Conservation (phyloP, 2,329 filamentous ascomycete genomes). For the Seiridium cupressi region DNA sequence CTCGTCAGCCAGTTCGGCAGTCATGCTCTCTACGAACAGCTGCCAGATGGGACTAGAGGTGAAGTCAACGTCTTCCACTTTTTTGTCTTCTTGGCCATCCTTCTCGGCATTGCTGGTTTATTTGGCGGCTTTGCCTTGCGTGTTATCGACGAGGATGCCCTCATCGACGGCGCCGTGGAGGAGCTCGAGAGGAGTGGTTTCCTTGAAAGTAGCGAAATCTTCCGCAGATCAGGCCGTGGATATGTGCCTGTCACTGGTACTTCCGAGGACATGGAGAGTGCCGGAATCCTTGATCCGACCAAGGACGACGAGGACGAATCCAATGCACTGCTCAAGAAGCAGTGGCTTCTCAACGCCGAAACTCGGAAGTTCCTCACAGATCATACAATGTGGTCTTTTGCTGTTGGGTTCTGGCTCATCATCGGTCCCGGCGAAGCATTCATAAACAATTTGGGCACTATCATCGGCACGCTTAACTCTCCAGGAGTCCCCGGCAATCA, state of each 20-base stretch:
- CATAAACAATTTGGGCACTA: conserved; percentile 94
- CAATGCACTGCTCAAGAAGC: conserved; percentile 69
- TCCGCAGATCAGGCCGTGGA: conserved; percentile 53
- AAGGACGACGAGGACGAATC: conserved; percentile 38
- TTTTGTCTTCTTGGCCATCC: conserved; percentile 78
- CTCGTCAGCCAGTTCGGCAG: conserved; percentile 90
- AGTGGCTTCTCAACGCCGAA: conserved; percentile 87
- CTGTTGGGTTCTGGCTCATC: conserved; percentile 86
- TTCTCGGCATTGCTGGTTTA: conserved; percentile 70
- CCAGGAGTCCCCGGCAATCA: conserved; percentile 43
- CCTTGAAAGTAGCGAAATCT: conserved; percentile 72
- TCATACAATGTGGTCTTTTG: conserved; percentile 93
- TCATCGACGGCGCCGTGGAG: conserved; percentile 88
- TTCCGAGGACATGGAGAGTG: conserved; percentile 39
- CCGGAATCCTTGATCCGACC: conserved; percentile 35
- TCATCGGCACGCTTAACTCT: conserved; percentile 81
- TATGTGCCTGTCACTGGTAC: conserved; percentile 62
- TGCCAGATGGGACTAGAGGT: conserved; percentile 59
- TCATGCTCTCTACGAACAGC: conserved; percentile 69
- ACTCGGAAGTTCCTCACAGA: conserved; percentile 83
- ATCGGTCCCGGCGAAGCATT: conserved; percentile 96
- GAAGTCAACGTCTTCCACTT: conserved; percentile 77
- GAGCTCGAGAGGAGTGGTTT: conserved; percentile 88
- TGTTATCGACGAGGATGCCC: conserved; percentile 79
- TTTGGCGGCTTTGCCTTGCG: conserved; percentile 72